Evolutionary conservation across 768 basidiomycete species (phyloP), one percentile per base, ranked within the genome.

Genomic region (Rossbeevera mucosa): DNA sequence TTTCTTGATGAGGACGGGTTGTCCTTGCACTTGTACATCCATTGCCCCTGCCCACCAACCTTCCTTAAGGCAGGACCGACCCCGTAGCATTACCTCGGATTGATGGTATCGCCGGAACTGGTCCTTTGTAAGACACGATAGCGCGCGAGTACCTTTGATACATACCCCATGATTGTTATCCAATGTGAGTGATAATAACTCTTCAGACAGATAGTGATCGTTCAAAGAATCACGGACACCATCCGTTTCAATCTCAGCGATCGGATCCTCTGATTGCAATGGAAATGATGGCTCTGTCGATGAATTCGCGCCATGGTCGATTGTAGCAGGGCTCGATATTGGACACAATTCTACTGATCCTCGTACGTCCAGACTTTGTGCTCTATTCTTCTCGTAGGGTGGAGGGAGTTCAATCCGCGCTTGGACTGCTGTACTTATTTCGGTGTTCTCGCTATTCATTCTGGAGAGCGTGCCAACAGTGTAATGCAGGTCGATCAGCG

Each of bases 31-130:
- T 48, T 74, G 67, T 1, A 67, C 78, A 51, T 73, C 68, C 48
- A 68, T 69, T 21, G 66, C 70, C 21, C 75, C 76, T 5, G 70
- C 59, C 76, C 78, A 81, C 77, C 79, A 81, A 4, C 73, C 76
- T 33, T 66, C 65, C n/a, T 70, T 70, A 31, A 75, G 59, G 6
- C 64, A 63, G 3, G 72, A 71, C 29, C 64, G 62, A 11, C 72
- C 69, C 14, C 64, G 70, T n/a, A 77, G 48, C 4, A 60, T 52
- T 14, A 81, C 64, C 14, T 81, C 75, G 1, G 77, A 78, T 47
- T 77, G 77, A 52, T 80, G 78, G 53, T 79, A 80, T 48, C 75
- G 70, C 43, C 67, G 70, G 49, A 78, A 80, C 79, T 80, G 24
- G 18, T 7, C 24, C 40, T 42, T 25, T 8, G 22, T 65, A 21